A percentile compares a stretch with the other conserved stretches of the same genome.
Evolutionary conservation across 495 filamentous ascomycete genomes (phyloP).

Genomic region (Penicillium robsamsonii): DNA sequence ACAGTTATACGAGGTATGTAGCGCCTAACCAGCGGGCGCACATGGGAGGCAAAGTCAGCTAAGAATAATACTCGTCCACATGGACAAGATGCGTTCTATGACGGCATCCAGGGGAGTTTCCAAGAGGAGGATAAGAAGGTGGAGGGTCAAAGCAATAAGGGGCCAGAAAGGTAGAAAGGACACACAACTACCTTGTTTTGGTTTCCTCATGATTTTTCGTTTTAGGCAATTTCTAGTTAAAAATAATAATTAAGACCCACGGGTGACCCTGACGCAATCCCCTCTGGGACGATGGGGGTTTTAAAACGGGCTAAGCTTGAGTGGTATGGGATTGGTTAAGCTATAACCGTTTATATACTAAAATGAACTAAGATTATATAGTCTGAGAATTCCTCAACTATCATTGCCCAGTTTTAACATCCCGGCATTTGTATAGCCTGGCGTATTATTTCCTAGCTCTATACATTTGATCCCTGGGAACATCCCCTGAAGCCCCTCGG

Average conservation of each 20-base stretch:
- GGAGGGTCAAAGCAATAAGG: constrained; percentile 11
- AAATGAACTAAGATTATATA: not conserved
- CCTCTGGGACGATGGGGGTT: not conserved
- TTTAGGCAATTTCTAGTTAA: not conserved
- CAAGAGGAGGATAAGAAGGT: constrained; percentile 2
- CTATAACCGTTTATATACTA: not conserved
- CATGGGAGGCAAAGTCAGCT: constrained; percentile 11
- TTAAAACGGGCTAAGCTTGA: constrained; percentile 5
- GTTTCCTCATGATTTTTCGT: not conserved
- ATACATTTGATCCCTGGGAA: not conserved
- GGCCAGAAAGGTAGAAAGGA: not conserved
- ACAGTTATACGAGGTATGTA: constrained; percentile 9
- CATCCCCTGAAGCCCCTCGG: not conserved
- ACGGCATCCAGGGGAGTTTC: constrained; percentile 30
- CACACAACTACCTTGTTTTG: not conserved
- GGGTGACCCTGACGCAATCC: constrained; percentile 19
- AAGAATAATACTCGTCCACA: constrained; percentile 1
- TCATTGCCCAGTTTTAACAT: not conserved
- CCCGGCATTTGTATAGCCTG: not conserved
- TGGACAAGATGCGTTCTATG: constrained; percentile 38
- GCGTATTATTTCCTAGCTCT: too few relatives aligned
- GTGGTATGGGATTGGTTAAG: not conserved
- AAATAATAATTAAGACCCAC: constrained; percentile 20
- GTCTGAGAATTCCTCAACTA: not conserved
- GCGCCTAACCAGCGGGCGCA: constrained; percentile 30